Percentiles rank a stretch among this genome's conserved stretches.
phyloP scores from a whole-genome alignment of 2,329 filamentous ascomycete genomes.

The Trichoderma harzianum region DNA sequence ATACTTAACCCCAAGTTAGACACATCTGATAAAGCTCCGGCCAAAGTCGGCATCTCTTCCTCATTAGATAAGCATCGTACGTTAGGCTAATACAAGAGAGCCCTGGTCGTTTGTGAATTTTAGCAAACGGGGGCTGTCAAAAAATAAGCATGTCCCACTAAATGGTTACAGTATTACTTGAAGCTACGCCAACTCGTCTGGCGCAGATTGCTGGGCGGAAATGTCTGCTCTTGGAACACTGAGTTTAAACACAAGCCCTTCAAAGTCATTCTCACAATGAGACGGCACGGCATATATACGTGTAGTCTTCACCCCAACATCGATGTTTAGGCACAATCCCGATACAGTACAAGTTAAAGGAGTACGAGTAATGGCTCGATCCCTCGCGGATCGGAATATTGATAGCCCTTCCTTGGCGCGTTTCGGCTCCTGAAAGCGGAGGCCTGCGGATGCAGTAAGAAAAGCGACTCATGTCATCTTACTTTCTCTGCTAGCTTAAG shows the following conservation, averaged over 20 bases:
- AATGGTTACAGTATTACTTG: background rate
- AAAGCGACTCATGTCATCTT: background rate
- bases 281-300: background rate
- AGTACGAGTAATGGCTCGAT: background rate
- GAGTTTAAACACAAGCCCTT: background rate
- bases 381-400: slow-evolving; percentile 14
- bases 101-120: background rate
- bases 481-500: background rate
- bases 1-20: background rate
- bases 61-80: background rate
- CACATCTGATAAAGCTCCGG: background rate
- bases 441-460: background rate
- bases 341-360: background rate
- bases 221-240: background rate
- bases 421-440: slow-evolving; percentile 13
- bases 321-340: background rate
- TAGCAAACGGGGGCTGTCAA: background rate
- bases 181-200: background rate
- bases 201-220: background rate
- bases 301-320: background rate
- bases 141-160: background rate
- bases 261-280: background rate
- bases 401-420: slow-evolving; percentile 5
- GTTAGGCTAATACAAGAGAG: background rate
- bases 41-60: background rate